Evolutionary conservation across 1,139 yeast species (phyloP).

Genomic region (Hyphopichia pseudoburtonii): DNA sequence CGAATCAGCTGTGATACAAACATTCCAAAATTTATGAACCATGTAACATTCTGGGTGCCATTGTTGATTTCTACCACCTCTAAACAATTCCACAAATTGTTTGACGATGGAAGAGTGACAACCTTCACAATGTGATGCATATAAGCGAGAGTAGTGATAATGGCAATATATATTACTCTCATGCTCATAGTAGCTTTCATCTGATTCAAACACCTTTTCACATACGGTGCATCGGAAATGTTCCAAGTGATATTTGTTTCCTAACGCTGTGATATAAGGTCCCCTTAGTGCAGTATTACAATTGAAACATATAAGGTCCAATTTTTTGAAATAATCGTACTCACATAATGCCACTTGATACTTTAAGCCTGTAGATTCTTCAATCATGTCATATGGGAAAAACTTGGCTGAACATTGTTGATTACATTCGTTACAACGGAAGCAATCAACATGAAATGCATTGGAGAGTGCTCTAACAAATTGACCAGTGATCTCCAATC

Average conservation of each 20-base stretch:
- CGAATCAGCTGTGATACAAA: conserved; percentile 64
- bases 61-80: conserved; percentile 93
- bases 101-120: conserved; percentile 89
- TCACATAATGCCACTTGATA: conserved; percentile 82
- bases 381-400: conserved; percentile 54
- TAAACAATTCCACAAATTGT: conserved; percentile 87
- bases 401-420: conserved; percentile 71
- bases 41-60: conserved; percentile 99
- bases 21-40: conserved; percentile 97
- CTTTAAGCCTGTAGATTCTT: conserved; percentile 30
- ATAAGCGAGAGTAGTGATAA: conserved; percentile 80
- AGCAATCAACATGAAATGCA: conserved; percentile 85
- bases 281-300: conserved; percentile 89
- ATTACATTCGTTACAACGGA: conserved; percentile 81
- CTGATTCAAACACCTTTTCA: conserved; percentile 82
- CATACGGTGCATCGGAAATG: conserved; percentile 94
- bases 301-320: conserved; percentile 77
- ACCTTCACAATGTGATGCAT: conserved; percentile 91
- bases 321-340: conserved; percentile 83
- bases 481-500: conserved; percentile 69
- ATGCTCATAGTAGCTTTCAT: conserved; percentile 91
- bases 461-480: conserved; percentile 81
- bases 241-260: conserved; percentile 89
- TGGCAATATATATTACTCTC: conserved; percentile 84
- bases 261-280: conserved; percentile 90